phyloP scores from a whole-genome alignment of 257 asterid genomes.

The Nicotiana benthamiana region DNA sequence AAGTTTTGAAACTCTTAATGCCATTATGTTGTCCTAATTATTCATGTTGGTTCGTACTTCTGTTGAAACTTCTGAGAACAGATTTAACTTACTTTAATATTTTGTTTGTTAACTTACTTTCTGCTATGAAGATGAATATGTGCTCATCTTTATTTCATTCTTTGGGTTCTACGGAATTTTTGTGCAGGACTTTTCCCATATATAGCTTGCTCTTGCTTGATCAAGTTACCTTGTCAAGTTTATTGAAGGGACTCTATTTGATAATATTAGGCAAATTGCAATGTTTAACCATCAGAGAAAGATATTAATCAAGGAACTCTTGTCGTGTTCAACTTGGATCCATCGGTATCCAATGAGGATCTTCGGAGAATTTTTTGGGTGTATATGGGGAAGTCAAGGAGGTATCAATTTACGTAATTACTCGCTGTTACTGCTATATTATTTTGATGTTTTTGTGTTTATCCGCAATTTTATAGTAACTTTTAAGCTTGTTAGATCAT shows the following conservation, averaged over 20 bases:
- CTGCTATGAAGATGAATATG: too few species aligned
- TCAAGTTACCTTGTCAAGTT: not conserved
- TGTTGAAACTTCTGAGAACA: too few species aligned
- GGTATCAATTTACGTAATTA: conserved; percentile 30
- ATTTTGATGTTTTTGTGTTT: not conserved
- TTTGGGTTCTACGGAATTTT: not conserved
- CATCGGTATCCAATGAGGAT: conserved; percentile 88
- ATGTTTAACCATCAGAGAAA: conserved; percentile 50
- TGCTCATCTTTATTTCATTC: too few species aligned
- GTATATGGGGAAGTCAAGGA: conserved; percentile 97
- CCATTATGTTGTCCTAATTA: too few species aligned
- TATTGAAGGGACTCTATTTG: not conserved
- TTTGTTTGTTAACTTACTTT: too few species aligned
- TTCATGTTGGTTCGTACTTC: too few species aligned
- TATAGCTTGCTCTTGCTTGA: not conserved
- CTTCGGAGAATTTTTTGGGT: conserved; percentile 87
- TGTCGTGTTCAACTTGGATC: conserved; percentile 90
- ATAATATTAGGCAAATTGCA: too few species aligned
- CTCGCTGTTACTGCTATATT: not conserved
- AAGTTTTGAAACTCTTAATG: too few species aligned
- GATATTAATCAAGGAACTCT: conserved; percentile 96
- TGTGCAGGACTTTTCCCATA: too few species aligned
- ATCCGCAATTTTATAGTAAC: not conserved
- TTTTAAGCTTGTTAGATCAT: conserved; percentile 13
- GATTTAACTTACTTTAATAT: not conserved